Evolutionary conservation across 2,329 filamentous ascomycete species (phyloP), one percentile per base, ranked within the genome.

Genomic region (Penicillium rolfsii): DNA sequence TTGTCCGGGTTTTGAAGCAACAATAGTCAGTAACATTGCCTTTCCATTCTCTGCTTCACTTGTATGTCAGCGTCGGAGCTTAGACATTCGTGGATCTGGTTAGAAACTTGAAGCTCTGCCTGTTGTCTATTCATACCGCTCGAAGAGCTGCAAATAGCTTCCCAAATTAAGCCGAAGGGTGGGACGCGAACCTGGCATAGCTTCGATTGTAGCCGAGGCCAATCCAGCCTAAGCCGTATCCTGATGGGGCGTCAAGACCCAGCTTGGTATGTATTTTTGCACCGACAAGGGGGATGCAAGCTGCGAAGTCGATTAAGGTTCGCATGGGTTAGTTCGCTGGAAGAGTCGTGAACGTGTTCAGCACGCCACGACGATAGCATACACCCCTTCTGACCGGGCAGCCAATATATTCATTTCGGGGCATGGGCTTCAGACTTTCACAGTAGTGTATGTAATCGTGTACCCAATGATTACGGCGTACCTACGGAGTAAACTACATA

Each of bases 121-220:
- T 35, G 16, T 28, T 28, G 26, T 46, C 19, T 22, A 11, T 33
- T 33, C 9, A 33, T 33, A 11, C n/a, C 19, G 14, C 28, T 38
- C 30, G 46, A 59, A 60, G 58, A 58, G 28, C 33, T 52, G 49
- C 19, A 36, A 28, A 40, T 53, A 61, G 66, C 66, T 30, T 41
- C 63, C 66, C 64, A 67, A 58, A 55, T 59, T 55, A 64, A 62
- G 41, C 26, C 41, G 61, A 70, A 70, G 68, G 68, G 70, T 70
- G 73, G 72, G 67, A 75, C 70, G 72, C 68, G 72, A 73, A 52
- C 58, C 64, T 58, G 64, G 65, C 65, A 68, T 67, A 59, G 57
- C 58, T 58, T 61, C 49, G 45, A 57, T 38, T 33, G 41, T 30
- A 60, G 65, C 64, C 55, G 61, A 66, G 63, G 61, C 62, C 63